These are phyloP conservation scores for Globisporangium lucens DNA, from an alignment of 352 stramenopile genomes.

Conservation along the genomic window DNA sequence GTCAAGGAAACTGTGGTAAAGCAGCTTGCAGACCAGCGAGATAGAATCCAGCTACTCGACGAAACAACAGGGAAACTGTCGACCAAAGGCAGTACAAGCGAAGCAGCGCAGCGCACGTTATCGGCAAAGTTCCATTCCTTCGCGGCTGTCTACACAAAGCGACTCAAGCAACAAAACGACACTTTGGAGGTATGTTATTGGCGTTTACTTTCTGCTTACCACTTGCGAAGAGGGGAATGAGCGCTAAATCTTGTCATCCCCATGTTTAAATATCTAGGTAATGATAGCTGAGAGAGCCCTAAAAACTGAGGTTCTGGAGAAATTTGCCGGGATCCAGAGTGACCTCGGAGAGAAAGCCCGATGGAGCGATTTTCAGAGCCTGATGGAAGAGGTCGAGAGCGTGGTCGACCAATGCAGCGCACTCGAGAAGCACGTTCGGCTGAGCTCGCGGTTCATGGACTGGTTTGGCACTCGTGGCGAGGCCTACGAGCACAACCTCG, in stretches of 20 bases:
- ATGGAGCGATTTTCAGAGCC: constrained; percentile 17
- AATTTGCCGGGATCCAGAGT: constrained; percentile 15
- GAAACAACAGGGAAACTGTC: constrained; percentile 16
- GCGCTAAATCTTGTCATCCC: not conserved
- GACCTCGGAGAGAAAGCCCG: constrained; percentile 6
- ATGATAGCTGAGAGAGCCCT: constrained; percentile 22
- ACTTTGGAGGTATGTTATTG: constrained; percentile 26
- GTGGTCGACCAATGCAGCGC: constrained; percentile 18
- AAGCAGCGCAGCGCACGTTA: constrained; percentile 28
- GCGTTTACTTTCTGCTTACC: not conserved
- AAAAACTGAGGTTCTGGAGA: constrained; percentile 17
- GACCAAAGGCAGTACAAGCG: constrained; percentile 20
- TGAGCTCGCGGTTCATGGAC: constrained; percentile 65
- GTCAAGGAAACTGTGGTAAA: not conserved
- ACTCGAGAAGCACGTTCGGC: constrained; percentile 39
- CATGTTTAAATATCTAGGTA: constrained; percentile 17
- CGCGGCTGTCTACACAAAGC: constrained; percentile 17
- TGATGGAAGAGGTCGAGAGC: constrained; percentile 7
- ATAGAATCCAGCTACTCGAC: constrained; percentile 22
- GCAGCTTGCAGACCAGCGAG: not conserved
- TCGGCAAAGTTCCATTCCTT: constrained; percentile 38
- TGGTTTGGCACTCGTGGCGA: constrained; percentile 72
- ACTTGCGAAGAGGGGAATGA: not conserved
- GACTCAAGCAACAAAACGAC: constrained; percentile 29
- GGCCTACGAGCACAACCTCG: constrained; percentile 70